Evolutionary conservation across 257 asterid genomes (phyloP).

Genomic region (Nicotiana benthamiana): DNA sequence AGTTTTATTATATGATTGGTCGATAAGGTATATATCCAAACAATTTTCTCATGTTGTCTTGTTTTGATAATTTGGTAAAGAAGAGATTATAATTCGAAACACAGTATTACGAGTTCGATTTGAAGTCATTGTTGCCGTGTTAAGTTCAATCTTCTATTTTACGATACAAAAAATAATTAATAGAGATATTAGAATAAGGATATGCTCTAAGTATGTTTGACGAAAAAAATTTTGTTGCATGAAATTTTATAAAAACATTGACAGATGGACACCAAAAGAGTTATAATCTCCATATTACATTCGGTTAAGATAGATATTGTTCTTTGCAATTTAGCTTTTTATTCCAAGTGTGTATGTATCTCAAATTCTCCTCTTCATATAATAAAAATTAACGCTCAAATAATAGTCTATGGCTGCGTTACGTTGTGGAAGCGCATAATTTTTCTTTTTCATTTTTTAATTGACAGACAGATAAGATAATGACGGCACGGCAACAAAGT

Average conservation of each 20-base stretch:
- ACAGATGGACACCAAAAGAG: background rate
- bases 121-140: background rate
- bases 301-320: background rate
- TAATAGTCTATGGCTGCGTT: background rate
- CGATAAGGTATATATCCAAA: too few relatives aligned
- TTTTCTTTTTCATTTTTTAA: background rate
- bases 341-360: background rate
- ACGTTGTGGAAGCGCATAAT: background rate
- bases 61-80: too few relatives aligned
- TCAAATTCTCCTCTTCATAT: background rate
- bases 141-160: too few relatives aligned
- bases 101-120: background rate
- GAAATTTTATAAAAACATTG: background rate
- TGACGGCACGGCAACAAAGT: slow-evolving; percentile 10
- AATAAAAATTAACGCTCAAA: background rate
- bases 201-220: background rate
- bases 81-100: too few relatives aligned
- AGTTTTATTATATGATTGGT: too few relatives aligned
- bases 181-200: background rate
- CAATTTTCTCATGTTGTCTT: too few relatives aligned
- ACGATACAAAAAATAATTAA: background rate
- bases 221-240: background rate
- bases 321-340: background rate
- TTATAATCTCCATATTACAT: background rate
- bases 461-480: background rate